Evolutionary conservation across 306 rosid genomes (phyloP).

Genomic region (Alnus rubra): DNA sequence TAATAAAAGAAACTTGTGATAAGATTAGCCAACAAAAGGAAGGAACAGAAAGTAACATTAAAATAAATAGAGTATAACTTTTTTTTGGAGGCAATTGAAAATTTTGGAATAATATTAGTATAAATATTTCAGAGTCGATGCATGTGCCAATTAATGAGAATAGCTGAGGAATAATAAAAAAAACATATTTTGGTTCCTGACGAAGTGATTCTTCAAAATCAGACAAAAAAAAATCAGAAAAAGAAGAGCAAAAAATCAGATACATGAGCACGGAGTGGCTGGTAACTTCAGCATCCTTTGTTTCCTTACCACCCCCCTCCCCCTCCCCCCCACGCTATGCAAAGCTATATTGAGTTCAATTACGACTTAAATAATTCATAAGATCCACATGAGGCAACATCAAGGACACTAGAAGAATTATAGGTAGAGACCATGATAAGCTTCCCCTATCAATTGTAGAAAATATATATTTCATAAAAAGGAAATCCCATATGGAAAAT

Average conservation of each 20-base stretch:
- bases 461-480: neutral
- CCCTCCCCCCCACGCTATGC: no score
- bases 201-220: neutral
- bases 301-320: neutral
- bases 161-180: neutral
- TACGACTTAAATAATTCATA: neutral
- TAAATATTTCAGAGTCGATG: neutral
- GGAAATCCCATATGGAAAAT: neutral
- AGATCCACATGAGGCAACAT: neutral
- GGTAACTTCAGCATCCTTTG: neutral
- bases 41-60: slow-evolving; percentile 13
- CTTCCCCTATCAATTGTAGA: neutral
- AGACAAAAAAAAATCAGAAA: neutral
- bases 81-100: neutral
- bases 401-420: neutral
- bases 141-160: neutral
- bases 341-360: neutral
- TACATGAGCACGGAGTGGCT: neutral
- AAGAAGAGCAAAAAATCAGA: neutral
- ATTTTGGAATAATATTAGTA: neutral
- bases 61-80: neutral
- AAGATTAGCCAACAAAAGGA: slow-evolving; percentile 21
- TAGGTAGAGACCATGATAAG: neutral
- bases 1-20: slow-evolving; percentile 24
- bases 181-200: neutral